Evolutionary conservation across 163 green algal genomes (phyloP).

Genomic region (Trebouxia gelatinosa): DNA sequence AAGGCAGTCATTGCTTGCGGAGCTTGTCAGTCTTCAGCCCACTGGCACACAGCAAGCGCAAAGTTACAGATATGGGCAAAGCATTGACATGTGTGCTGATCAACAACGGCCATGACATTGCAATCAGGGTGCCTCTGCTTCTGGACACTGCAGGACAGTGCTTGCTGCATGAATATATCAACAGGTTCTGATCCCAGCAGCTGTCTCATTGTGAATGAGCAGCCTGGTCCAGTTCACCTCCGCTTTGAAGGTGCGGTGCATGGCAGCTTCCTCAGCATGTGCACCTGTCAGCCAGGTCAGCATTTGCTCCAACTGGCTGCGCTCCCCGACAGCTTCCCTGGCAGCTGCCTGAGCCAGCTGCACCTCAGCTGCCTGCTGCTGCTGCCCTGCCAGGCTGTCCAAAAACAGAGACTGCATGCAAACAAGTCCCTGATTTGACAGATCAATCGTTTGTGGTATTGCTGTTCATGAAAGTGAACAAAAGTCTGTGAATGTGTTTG

Average conservation of each 20-base stretch:
- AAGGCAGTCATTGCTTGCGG: too few relatives aligned
- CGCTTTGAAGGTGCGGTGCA: constrained; percentile 19
- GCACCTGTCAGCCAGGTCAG: constrained; percentile 31
- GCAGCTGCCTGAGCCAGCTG: constrained; percentile 5
- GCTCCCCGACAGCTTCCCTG: constrained; percentile 11
- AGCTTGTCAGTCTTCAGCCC: too few relatives aligned
- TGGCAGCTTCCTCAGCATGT: constrained; percentile 29
- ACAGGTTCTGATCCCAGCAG: not conserved
- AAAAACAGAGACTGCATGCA: constrained; percentile 18
- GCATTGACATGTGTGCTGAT: too few relatives aligned
- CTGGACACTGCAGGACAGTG: too few relatives aligned
- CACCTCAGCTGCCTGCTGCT: constrained; percentile 16
- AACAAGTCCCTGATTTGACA: too few relatives aligned
- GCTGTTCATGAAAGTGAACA: too few relatives aligned
- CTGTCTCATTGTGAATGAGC: not conserved
- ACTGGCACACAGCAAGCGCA: too few relatives aligned
- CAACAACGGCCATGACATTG: too few relatives aligned
- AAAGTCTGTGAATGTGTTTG: too few relatives aligned
- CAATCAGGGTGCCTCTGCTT: too few relatives aligned
- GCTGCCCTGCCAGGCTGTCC: constrained; percentile 3
- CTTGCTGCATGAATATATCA: not conserved
- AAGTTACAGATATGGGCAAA: too few relatives aligned
- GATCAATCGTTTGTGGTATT: too few relatives aligned
- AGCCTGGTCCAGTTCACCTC: constrained; percentile 10
- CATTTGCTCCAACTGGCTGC: constrained; percentile 21